Percentiles rank a stretch among this genome's conserved stretches.
Evolutionary conservation across 306 rosid species (phyloP).

Genomic region (Inga laurina): DNA sequence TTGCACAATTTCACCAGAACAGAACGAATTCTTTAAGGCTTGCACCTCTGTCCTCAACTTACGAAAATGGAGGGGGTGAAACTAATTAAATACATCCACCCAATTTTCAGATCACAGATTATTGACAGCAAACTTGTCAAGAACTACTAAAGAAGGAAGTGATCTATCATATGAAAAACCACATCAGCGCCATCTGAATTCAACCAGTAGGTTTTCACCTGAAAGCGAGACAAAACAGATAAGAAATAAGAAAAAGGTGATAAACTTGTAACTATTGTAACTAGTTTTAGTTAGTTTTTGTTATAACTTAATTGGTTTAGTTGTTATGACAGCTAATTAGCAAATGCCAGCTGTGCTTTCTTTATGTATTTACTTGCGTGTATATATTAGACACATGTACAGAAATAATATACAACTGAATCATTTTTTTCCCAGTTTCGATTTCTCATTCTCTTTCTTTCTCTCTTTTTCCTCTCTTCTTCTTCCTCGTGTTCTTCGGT

Average conservation of each 20-base stretch:
- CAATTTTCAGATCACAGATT: slow-evolving; percentile 31
- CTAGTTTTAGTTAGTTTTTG: too few species aligned
- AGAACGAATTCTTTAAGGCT: not conserved
- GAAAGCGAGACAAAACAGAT: slow-evolving; percentile 33
- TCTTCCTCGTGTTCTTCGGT: too few species aligned
- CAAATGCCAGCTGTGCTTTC: too few species aligned
- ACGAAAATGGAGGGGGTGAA: not conserved
- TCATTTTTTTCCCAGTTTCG: too few species aligned
- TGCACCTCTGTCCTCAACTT: not conserved
- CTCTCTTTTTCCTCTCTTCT: too few species aligned
- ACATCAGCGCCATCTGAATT: slow-evolving; percentile 97
- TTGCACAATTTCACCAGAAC: not conserved
- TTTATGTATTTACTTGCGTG: too few species aligned
- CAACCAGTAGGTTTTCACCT: slow-evolving; percentile 91
- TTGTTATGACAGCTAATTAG: too few species aligned
- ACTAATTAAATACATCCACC: slow-evolving; percentile 25
- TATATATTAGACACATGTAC: too few species aligned
- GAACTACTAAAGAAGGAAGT: slow-evolving; percentile 61
- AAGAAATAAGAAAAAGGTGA: slow-evolving; percentile 8
- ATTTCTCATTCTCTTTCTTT: too few species aligned
- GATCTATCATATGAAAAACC: slow-evolving; percentile 85
- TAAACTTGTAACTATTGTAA: too few species aligned
- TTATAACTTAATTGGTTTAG: too few species aligned
- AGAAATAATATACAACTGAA: too few species aligned
- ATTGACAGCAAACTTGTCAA: slow-evolving; percentile 19